These are phyloP conservation scores for Tieghemiomyces parasiticus DNA, from an alignment of 192 early-diverging fungal genomes.

Conservation along the genomic window DNA sequence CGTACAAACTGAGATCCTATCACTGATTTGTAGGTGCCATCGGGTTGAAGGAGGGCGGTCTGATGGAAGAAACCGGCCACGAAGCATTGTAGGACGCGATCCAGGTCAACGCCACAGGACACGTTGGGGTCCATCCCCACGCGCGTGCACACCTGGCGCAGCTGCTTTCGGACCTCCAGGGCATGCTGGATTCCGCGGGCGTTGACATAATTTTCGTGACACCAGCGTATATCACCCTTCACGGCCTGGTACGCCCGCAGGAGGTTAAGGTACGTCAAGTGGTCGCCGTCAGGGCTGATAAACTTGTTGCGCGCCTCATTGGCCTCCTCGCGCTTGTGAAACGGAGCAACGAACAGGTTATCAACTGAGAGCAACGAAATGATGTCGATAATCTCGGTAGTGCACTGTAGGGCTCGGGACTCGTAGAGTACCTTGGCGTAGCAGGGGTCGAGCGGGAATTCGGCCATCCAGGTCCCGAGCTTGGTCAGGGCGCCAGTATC, in stretches of 20 bases:
- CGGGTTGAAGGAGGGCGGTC: conserved; percentile 71
- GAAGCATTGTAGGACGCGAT: conserved; percentile 69
- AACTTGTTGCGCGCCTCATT: conserved; percentile 69
- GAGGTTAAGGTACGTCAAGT: conserved; percentile 81
- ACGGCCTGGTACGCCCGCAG: conserved; percentile 58
- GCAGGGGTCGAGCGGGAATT: conserved; percentile 82
- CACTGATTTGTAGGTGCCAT: conserved; percentile 63
- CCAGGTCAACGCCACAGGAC: conserved; percentile 57
- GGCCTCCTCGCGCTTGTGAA: conserved; percentile 78
- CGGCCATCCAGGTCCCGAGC: conserved; percentile 69
- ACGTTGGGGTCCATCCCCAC: conserved; percentile 42
- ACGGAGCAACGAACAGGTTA: conserved; percentile 72
- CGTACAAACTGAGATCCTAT: conserved; percentile 47
- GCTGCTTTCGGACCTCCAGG: conserved; percentile 76
- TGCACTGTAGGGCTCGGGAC: conserved; percentile 60
- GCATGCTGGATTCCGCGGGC: conserved; percentile 71
- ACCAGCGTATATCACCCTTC: conserved; percentile 76
- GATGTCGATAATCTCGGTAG: conserved; percentile 75
- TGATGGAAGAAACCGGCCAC: conserved; percentile 82
- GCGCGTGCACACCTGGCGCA: conserved; percentile 59
- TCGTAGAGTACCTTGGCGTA: conserved; percentile 80
- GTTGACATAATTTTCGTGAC: conserved; percentile 84
- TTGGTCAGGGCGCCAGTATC: conserved; percentile 62
- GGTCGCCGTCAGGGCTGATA: conserved; percentile 76
- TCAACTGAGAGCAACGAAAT: conserved; percentile 88